A percentile compares a stretch with the other conserved stretches of the same genome.
Conservation (phyloP, 2,329 filamentous ascomycete species). For the Arthrocladium fulminans region DNA sequence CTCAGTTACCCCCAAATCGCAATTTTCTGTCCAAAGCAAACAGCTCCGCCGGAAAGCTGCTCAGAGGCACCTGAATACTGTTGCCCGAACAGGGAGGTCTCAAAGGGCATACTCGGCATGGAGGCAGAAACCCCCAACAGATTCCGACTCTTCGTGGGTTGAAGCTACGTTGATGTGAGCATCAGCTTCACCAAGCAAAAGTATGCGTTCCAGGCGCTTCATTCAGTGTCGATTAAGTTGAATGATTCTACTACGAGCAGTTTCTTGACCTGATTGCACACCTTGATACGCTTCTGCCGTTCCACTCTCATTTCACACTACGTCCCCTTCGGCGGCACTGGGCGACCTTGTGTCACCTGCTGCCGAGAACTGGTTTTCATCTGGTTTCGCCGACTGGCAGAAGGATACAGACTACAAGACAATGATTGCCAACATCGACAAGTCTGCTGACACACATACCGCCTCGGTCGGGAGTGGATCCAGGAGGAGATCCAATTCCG, state of each 20-base stretch:
- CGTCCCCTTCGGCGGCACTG: conserved; percentile 21
- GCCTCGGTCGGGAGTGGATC: conserved; percentile 22
- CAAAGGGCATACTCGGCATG: conserved; percentile 18
- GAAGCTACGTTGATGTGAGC: conserved; percentile 23
- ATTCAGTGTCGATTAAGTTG: neutral
- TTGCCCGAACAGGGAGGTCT: conserved; percentile 22
- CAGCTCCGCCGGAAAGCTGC: conserved; percentile 15
- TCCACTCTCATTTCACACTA: conserved; percentile 21
- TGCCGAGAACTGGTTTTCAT: conserved; percentile 23
- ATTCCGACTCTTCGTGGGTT: conserved; percentile 23
- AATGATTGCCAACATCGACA: conserved; percentile 12
- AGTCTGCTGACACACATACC: conserved; percentile 18
- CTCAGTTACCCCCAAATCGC: no score
- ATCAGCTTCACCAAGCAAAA: conserved; percentile 21
- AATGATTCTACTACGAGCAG: conserved; percentile 15
- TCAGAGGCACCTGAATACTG: conserved; percentile 17
- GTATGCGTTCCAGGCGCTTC: conserved; percentile 10
- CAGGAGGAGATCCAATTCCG: conserved; percentile 25
- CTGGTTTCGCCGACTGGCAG: conserved; percentile 18
- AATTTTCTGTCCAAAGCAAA: no score
- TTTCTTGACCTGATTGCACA: conserved; percentile 20
- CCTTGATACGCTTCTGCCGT: conserved; percentile 11
- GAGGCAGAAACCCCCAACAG: conserved; percentile 22
- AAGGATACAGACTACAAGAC: conserved; percentile 13
- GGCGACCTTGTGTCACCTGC: conserved; percentile 13